These are phyloP conservation scores for Phytophthora aleatoria DNA, from an alignment of 352 stramenopile genomes.

Conservation along the genomic window DNA sequence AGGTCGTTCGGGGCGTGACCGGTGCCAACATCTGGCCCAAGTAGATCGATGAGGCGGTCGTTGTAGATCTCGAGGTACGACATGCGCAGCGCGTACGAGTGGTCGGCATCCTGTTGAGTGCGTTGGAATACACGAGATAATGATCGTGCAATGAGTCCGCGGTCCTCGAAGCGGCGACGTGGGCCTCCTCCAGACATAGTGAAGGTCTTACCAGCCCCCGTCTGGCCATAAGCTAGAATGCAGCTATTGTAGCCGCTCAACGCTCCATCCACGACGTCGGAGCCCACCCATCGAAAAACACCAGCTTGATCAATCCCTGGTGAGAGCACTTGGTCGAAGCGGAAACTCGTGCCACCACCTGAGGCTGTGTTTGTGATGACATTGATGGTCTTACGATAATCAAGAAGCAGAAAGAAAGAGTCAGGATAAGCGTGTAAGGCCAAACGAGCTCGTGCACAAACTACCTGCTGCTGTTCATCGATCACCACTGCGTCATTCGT, in stretches of 20 bases:
- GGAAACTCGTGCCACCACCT: constrained; percentile 61
- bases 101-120: constrained; percentile 49
- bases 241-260: constrained; percentile 78
- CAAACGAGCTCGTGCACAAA: not conserved
- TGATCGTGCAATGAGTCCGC: constrained; percentile 61
- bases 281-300: constrained; percentile 48
- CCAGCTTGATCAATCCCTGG: constrained; percentile 49
- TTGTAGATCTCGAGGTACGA: constrained; percentile 93
- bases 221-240: constrained; percentile 79
- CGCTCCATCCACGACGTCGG: constrained; percentile 65
- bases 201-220: constrained; percentile 75
- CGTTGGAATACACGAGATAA: constrained; percentile 63
- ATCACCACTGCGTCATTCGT: constrained; percentile 42
- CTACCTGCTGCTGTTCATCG: constrained; percentile 52
- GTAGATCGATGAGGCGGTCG: constrained; percentile 86
- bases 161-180: constrained; percentile 60
- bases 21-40: constrained; percentile 39
- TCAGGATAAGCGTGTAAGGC: not conserved
- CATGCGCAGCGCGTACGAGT: constrained; percentile 61
- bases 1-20: constrained; percentile 36
- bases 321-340: constrained; percentile 67
- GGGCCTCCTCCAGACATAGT: constrained; percentile 65
- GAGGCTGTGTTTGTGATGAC: constrained; percentile 59
- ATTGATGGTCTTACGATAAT: constrained; percentile 50
- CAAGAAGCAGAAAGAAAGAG: not conserved